These are phyloP conservation scores for Jacaranda copaia DNA, from an alignment of 257 asterid genomes.

Conservation along the genomic window DNA sequence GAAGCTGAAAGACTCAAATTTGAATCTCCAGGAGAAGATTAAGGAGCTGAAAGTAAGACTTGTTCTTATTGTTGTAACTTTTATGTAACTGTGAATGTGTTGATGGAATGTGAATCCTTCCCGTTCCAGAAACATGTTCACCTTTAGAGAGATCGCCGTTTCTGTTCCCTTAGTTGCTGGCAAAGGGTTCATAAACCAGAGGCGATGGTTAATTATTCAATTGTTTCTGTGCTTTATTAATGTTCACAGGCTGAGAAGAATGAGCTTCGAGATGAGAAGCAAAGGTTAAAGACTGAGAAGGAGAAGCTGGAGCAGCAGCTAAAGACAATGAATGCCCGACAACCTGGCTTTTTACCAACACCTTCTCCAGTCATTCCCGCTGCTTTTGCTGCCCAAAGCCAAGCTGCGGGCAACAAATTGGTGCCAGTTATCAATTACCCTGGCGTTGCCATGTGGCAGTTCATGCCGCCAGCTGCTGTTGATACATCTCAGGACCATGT, in stretches of 20 bases:
- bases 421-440: constrained; percentile 91
- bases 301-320: constrained; percentile 92
- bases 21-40: constrained; percentile 79
- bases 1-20: constrained; percentile 83
- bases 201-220: background rate
- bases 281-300: constrained; percentile 85
- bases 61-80: background rate
- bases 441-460: constrained; percentile 99
- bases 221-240: background rate
- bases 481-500: constrained; percentile 98
- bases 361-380: constrained; percentile 71
- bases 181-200: background rate
- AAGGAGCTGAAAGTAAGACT: constrained; percentile 86
- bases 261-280: constrained; percentile 95
- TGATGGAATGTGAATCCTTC: background rate
- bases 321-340: constrained; percentile 67
- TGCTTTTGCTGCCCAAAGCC: constrained; percentile 74
- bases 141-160: background rate
- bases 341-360: constrained; percentile 54
- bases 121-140: background rate
- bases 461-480: constrained; percentile 97
- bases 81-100: background rate
- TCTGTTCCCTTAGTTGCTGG: background rate
- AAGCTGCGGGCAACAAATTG: constrained; percentile 75
- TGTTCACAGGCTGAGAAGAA: constrained; percentile 75